Evolutionary conservation across 2,329 filamentous ascomycete genomes (phyloP).

Genomic region (Colletotrichum sp.): DNA sequence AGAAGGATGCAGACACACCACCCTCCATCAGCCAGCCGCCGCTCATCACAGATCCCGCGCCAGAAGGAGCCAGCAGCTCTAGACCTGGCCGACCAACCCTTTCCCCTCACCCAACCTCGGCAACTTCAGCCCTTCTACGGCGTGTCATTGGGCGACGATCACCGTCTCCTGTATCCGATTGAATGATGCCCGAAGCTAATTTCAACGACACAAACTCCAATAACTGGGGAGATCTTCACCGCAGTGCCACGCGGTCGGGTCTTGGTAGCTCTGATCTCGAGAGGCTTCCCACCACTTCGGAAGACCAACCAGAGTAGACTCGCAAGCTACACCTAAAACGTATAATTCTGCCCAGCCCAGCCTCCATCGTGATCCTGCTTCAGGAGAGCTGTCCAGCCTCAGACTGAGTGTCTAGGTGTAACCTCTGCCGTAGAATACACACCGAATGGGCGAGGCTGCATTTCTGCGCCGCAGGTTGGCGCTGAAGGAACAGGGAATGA

Average conservation of each 20-base stretch:
- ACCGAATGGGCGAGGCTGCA: not conserved
- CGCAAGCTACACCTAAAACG: slow-evolving; percentile 12
- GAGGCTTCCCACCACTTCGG: not conserved
- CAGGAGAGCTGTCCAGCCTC: not conserved
- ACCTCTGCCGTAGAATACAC: not conserved
- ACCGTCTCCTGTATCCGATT: not conserved
- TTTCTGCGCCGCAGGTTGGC: not conserved
- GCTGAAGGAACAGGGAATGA: not conserved
- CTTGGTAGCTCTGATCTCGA: not conserved
- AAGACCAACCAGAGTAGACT: not conserved
- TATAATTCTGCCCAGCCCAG: not conserved
- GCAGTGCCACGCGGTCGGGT: not conserved
- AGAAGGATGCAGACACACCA: not conserved
- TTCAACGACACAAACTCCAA: slow-evolving; percentile 1
- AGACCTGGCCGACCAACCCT: not conserved
- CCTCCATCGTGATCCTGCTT: not conserved
- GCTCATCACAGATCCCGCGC: not conserved
- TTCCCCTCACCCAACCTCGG: slow-evolving; percentile 10
- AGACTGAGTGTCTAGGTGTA: not conserved
- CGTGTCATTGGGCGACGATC: slow-evolving; percentile 1
- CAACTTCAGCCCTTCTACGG: not conserved
- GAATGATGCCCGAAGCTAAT: not conserved
- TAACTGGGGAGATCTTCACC: not conserved
- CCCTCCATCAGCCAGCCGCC: not conserved
- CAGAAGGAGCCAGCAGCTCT: not conserved